phyloP scores from a whole-genome alignment of 208 protist genomes.

The Lotmaria passim region DNA sequence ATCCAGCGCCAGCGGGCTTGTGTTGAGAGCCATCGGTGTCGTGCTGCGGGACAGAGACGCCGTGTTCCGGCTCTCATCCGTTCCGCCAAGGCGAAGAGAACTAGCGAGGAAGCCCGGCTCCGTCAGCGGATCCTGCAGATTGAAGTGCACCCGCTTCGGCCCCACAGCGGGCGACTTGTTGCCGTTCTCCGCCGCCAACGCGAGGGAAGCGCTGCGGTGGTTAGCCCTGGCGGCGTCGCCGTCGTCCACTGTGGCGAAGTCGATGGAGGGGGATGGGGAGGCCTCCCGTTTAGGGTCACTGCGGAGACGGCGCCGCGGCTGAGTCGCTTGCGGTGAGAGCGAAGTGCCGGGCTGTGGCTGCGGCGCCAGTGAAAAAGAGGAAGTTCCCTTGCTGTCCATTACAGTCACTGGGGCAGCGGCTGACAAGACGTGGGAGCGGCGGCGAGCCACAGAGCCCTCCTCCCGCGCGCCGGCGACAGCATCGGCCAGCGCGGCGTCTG shows the following conservation, averaged over 20 bases:
- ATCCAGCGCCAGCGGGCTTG: conserved; percentile 9
- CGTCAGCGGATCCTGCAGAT: not conserved
- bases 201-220: not conserved
- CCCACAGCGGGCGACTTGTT: conserved; percentile 1
- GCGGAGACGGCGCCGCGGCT: not conserved
- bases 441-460: not conserved
- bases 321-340: not conserved
- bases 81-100: not conserved
- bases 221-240: not conserved
- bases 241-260: conserved; percentile 2
- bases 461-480: not conserved
- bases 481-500: not conserved
- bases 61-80: not conserved
- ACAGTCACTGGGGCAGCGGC: not conserved
- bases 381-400: not conserved
- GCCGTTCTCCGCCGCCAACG: not conserved
- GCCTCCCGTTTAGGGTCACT: conserved; percentile 4
- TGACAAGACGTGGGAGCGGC: not conserved
- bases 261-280: conserved; percentile 3
- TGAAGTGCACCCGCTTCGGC: conserved; percentile 21
- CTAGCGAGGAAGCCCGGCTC: conserved; percentile 3
- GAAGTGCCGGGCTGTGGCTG: not conserved
- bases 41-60: not conserved
- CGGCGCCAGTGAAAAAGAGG: not conserved
- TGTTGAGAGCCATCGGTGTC: not conserved